A percentile compares a stretch with the other conserved stretches of the same genome.
Conservation (phyloP, 306 rosid species). For the Dalbergia oliveri region DNA sequence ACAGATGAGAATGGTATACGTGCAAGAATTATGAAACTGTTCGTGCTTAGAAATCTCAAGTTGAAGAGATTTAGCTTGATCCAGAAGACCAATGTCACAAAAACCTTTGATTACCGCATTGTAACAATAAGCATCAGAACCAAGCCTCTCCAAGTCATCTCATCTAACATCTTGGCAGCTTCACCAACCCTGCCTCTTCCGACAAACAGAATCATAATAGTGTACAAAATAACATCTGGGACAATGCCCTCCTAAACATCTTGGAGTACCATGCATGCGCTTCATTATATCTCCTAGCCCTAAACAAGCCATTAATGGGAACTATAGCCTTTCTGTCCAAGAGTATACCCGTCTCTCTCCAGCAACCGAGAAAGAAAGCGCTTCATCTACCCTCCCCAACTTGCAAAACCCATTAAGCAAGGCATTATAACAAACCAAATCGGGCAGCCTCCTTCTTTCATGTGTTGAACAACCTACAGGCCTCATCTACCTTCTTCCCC, state of each 20-base stretch:
- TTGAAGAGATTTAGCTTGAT: constrained; percentile 74
- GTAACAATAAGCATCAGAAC: constrained; percentile 75
- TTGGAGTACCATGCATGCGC: constrained; percentile 63
- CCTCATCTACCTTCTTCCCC: constrained; percentile 61
- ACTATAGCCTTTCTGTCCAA: constrained; percentile 58
- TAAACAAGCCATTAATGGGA: constrained; percentile 71
- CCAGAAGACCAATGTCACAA: constrained; percentile 72
- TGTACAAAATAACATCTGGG: constrained; percentile 65
- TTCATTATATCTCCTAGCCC: constrained; percentile 67
- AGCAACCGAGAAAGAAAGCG: constrained; percentile 52
- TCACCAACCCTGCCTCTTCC: constrained; percentile 62
- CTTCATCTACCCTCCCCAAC: constrained; percentile 69
- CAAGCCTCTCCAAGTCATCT: constrained; percentile 64
- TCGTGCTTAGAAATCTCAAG: constrained; percentile 67
- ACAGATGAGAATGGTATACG: constrained; percentile 81
- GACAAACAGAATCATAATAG: constrained; percentile 77
- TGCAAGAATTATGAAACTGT: constrained; percentile 63
- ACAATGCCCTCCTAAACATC: constrained; percentile 53
- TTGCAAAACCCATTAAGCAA: constrained; percentile 79
- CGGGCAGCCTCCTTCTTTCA: constrained; percentile 57
- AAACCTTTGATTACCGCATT: constrained; percentile 77
- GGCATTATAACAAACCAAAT: constrained; percentile 54
- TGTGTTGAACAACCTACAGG: constrained; percentile 55
- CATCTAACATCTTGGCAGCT: constrained; percentile 65
- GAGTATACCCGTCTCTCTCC: constrained; percentile 56